Percentiles rank a stretch among this genome's conserved stretches.
phyloP scores from a whole-genome alignment of 1,139 yeast genomes.

The Geotrichum bryndzae region DNA sequence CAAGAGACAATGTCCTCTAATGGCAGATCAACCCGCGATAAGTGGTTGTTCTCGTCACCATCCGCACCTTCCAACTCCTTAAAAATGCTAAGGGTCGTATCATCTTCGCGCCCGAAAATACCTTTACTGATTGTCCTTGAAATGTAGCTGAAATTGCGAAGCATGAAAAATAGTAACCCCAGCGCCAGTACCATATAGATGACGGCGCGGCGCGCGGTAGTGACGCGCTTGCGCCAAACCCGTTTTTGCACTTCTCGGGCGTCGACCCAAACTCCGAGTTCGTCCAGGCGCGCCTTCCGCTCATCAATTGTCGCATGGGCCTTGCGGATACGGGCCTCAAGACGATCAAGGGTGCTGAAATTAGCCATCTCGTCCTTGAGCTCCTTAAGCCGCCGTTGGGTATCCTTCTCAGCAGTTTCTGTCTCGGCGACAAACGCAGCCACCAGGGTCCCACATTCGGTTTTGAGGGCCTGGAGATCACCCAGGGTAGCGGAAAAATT shows the following conservation, averaged over 20 bases:
- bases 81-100: background rate
- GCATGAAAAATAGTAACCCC: background rate
- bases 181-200: background rate
- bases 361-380: conserved; percentile 9
- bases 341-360: conserved; percentile 10
- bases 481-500: background rate
- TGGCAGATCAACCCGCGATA: background rate
- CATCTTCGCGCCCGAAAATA: background rate
- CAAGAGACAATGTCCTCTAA: conserved; percentile 11
- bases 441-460: conserved; percentile 4
- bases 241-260: conserved; percentile 3
- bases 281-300: conserved; percentile 8
- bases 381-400: conserved; percentile 4
- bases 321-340: conserved; percentile 8
- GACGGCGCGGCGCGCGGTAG: conserved; percentile 1
- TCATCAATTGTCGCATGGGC: conserved; percentile 9
- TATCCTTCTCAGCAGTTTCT: conserved; percentile 1
- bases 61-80: background rate
- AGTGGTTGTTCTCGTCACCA: background rate
- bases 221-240: conserved; percentile 1
- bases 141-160: background rate
- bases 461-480: conserved; percentile 7
- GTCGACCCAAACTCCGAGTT: conserved; percentile 9
- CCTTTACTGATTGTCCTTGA: background rate
- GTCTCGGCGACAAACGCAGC: conserved; percentile 4